Evolutionary conservation across 768 basidiomycete species (phyloP), one percentile per base, ranked within the genome.

Genomic region (Xerocomus spinulosus): DNA sequence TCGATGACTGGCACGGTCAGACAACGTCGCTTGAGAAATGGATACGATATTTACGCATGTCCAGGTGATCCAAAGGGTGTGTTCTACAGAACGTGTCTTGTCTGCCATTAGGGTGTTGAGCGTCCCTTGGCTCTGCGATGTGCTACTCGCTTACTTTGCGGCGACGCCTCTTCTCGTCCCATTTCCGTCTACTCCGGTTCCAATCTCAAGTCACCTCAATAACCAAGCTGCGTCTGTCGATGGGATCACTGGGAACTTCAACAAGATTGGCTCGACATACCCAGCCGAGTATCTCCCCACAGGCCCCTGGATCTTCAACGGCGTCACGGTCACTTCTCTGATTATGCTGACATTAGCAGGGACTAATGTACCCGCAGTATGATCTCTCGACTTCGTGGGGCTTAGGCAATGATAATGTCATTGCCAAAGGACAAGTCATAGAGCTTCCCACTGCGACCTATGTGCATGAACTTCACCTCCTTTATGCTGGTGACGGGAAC

Each of bases 391-490:
- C 55, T 8, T 42, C 55, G 2, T 76, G 77, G 74, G 74, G 74
- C n/a, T 32, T 37, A 10, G 55, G 48, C 8, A 34, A 62, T 15
- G 77, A 80, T 51, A 80, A 80, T 46, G 61, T 77, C 21, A 56
- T 79, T 24, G 67, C 74, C 14, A 50, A 69, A 7, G 68, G 69
- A 2, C 78, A 80, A 48, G 58, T 70, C 4, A 42, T 80, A 12
- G 49, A 60, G 6, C 59, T 74, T 17, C 44, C 57, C 8, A 43
- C 58, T 0, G 57, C 64, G n/a, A 69, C 67, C 0, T 68, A 59
- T 49, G 64, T 70, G 2, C 78, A 79, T 49, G 69, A 79, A 49
- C 56, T 80, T 21, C 75, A 78, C 47, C 64, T 78, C 42, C 51
- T 78, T 10, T 79, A 78, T 52, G 67, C 74, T 18, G 74, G 73